Evolutionary conservation across 768 basidiomycete species (phyloP).

Genomic region (Cystofilobasidium macerans): DNA sequence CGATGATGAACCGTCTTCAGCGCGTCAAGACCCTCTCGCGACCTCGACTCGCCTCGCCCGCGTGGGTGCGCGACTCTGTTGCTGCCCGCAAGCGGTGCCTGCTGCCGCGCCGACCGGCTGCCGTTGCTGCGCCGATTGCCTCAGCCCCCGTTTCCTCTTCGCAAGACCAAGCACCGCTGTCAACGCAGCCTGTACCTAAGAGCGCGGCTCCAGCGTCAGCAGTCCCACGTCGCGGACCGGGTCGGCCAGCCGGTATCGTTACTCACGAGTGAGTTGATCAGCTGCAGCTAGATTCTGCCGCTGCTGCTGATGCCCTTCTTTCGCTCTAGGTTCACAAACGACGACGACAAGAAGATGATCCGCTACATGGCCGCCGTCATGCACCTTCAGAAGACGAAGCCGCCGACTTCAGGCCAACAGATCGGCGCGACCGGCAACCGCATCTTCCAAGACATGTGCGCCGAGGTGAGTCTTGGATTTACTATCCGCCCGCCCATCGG

Average conservation of each 20-base stretch:
- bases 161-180: too few relatives aligned
- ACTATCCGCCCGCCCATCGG: not conserved
- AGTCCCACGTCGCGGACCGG: too few relatives aligned
- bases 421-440: slow-evolving; percentile 67
- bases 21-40: not conserved
- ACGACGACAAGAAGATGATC: slow-evolving; percentile 48
- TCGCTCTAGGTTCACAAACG: not conserved
- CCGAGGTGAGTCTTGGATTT: not conserved
- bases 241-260: not conserved
- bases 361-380: slow-evolving; percentile 71
- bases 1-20: not conserved
- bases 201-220: too few relatives aligned
- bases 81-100: too few relatives aligned
- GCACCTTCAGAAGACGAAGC: slow-evolving; percentile 47
- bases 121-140: too few relatives aligned
- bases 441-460: slow-evolving; percentile 21
- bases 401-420: slow-evolving; percentile 45
- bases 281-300: not conserved
- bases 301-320: not conserved
- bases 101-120: too few relatives aligned
- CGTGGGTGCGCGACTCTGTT: slow-evolving; percentile 3
- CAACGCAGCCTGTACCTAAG: too few relatives aligned
- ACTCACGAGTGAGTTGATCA: too few relatives aligned
- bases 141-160: too few relatives aligned
- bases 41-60: not conserved